Base-by-base conservation (phyloP, 202 grass and related monocot genomes). In the Panicum hallii region DNA sequence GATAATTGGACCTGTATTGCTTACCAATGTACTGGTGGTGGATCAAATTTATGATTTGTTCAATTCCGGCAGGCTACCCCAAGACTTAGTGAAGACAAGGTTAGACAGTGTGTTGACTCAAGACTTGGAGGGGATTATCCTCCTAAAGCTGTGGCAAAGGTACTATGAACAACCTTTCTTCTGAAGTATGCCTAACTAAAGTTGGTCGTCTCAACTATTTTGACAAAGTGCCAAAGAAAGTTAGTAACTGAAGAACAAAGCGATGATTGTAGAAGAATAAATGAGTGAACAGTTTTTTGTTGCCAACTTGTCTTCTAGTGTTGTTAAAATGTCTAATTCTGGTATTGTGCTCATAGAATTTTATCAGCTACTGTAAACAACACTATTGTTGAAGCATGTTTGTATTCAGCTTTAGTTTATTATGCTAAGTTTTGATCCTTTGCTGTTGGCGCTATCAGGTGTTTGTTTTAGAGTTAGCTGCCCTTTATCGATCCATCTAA, bases 91-190 rank as follows among this genome's bases (percentile, higher is more conserved):
- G 97, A 99, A 91, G 93, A 99, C 86, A 99, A 99, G 79, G 93
- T 96, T 65, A 94, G 91, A 76, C 97, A 99, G 81, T 99, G 93
- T 83, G 91, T 99, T 72, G 97, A 99, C 85, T 86, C 93, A 47
- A 99, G 91, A 85, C 97, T 99, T 84, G 90, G 79, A 72, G 93
- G 91, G 63, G 93, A 94, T 1, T 99, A 92, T 85, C 93, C 93
- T 84, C 93, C 97, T 61, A 99, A 99, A 88, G 90, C 97, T 78
- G 93, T 99, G 34, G 97, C 97, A 45, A 99, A 99, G 97, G 97
- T 96, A 96, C 61, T 34, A 42, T 40, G 26, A 32, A 84, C 17
- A 67, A 22, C 55, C 40, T 83, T 71, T 81, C 67, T 85, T 84
- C 66, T 66, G 5, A 68, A 73, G 22, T 75, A 67, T 43, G 16